Conservation (phyloP, 2,329 filamentous ascomycete species). For the Bimuria novae-zelandiae region DNA sequence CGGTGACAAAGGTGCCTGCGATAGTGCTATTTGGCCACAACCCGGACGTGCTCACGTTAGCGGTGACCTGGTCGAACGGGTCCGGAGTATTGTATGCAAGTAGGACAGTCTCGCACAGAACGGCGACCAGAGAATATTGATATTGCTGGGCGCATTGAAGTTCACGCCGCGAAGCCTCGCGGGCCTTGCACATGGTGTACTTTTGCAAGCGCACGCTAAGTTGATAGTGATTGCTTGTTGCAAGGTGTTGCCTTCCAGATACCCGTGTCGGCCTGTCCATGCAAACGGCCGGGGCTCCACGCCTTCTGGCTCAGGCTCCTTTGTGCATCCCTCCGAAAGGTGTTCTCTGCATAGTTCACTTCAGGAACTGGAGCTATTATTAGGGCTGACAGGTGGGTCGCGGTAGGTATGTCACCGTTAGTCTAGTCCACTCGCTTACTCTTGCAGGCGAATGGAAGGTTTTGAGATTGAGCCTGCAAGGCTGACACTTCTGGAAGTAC, state of each 20-base stretch:
- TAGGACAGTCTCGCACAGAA: background rate
- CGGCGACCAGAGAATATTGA: background rate
- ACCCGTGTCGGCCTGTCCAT: background rate
- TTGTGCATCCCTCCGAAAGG: background rate
- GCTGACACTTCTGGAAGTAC: constrained; percentile 24
- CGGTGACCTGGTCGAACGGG: background rate
- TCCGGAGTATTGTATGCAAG: background rate
- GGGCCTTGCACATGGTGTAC: background rate
- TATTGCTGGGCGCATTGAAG: background rate
- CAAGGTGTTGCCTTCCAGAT: background rate
- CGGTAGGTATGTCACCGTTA: background rate
- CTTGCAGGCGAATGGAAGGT: constrained; percentile 7
- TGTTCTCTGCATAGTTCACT: background rate
- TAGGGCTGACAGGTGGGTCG: background rate
- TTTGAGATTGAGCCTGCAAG: constrained; percentile 11
- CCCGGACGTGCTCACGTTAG: constrained; percentile 1
- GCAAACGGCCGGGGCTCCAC: background rate
- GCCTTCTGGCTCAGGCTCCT: background rate
- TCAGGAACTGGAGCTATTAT: background rate
- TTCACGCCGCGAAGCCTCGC: background rate
- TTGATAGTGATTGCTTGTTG: background rate
- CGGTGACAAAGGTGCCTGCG: background rate
- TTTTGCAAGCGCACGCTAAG: background rate
- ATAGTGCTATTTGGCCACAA: background rate
- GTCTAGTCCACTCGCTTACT: constrained; percentile 11